These are phyloP conservation scores for Globisporangium perplexum DNA, from an alignment of 352 stramenopile genomes.

Conservation along the genomic window DNA sequence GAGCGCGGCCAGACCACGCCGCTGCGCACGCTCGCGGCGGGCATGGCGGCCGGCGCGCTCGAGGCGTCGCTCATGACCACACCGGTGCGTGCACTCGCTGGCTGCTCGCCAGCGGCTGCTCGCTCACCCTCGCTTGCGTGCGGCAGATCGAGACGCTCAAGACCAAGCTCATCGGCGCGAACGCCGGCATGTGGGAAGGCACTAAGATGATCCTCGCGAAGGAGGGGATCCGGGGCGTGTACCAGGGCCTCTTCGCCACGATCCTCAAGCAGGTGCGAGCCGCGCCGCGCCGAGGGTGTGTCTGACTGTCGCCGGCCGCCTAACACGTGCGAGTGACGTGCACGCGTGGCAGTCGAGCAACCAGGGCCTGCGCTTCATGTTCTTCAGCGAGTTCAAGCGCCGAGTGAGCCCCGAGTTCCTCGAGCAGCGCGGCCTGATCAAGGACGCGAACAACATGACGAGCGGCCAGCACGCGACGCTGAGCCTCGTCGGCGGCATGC, in stretches of 20 bases:
- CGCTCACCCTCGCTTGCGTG: neutral
- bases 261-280: slow-evolving; percentile 89
- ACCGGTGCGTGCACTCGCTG: slow-evolving; percentile 63
- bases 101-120: no score
- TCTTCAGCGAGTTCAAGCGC: slow-evolving; percentile 95
- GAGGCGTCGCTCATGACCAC: slow-evolving; percentile 92
- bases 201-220: slow-evolving; percentile 90
- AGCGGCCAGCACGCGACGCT: slow-evolving; percentile 69
- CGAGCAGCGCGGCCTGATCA: slow-evolving; percentile 40
- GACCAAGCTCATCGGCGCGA: slow-evolving; percentile 96
- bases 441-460: slow-evolving; percentile 70
- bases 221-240: slow-evolving; percentile 90
- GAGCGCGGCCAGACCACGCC: slow-evolving; percentile 88
- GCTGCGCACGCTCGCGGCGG: slow-evolving; percentile 89
- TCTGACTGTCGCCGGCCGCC: no score
- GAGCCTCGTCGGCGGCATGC: slow-evolving; percentile 94
- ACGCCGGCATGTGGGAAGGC: slow-evolving; percentile 88
- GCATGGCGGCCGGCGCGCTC: slow-evolving; percentile 90
- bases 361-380: slow-evolving; percentile 96
- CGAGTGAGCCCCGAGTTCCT: slow-evolving; percentile 51
- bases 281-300: neutral
- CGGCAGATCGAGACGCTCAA: slow-evolving; percentile 93
- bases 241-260: slow-evolving; percentile 92
- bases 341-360: slow-evolving; percentile 75
- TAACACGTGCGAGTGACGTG: neutral